These are phyloP conservation scores for Trichophaea hybrida DNA, from an alignment of 2,329 filamentous ascomycete genomes.

Conservation along the genomic window DNA sequence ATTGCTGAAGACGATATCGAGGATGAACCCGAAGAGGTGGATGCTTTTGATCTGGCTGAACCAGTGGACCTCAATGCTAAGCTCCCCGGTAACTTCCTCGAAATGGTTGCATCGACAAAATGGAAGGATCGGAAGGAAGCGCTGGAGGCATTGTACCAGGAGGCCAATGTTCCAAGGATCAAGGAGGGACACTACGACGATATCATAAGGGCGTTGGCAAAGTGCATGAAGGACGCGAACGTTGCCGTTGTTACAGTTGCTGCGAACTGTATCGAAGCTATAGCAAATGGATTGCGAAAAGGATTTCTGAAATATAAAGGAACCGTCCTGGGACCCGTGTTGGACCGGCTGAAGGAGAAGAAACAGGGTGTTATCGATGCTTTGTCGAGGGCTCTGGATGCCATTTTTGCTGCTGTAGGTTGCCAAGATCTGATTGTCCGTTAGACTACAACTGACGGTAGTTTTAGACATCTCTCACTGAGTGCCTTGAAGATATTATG, in stretches of 20 bases:
- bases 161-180: slow-evolving; percentile 73
- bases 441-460: slow-evolving; percentile 32
- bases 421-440: slow-evolving; percentile 31
- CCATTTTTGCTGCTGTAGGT: slow-evolving; percentile 41
- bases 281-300: slow-evolving; percentile 72
- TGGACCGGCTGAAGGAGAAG: slow-evolving; percentile 96
- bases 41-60: slow-evolving; percentile 68
- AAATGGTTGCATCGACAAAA: slow-evolving; percentile 75
- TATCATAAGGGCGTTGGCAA: slow-evolving; percentile 68
- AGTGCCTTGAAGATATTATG: slow-evolving; percentile 81
- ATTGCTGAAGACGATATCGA: slow-evolving; percentile 43
- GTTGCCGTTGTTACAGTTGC: slow-evolving; percentile 86
- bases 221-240: slow-evolving; percentile 98
- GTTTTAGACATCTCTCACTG: slow-evolving; percentile 54
- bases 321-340: slow-evolving; percentile 70
- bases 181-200: slow-evolving; percentile 84
- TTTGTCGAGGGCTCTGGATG: slow-evolving; percentile 68
- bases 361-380: slow-evolving; percentile 81
- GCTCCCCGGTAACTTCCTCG: slow-evolving; percentile 66
- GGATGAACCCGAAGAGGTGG: slow-evolving; percentile 57
- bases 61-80: slow-evolving; percentile 75
- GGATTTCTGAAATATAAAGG: slow-evolving; percentile 68
- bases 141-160: slow-evolving; percentile 62
- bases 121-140: slow-evolving; percentile 98
- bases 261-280: slow-evolving; percentile 76